phyloP scores from a whole-genome alignment of 495 filamentous ascomycete species.

The Lasiosphaeriaceae sp. region DNA sequence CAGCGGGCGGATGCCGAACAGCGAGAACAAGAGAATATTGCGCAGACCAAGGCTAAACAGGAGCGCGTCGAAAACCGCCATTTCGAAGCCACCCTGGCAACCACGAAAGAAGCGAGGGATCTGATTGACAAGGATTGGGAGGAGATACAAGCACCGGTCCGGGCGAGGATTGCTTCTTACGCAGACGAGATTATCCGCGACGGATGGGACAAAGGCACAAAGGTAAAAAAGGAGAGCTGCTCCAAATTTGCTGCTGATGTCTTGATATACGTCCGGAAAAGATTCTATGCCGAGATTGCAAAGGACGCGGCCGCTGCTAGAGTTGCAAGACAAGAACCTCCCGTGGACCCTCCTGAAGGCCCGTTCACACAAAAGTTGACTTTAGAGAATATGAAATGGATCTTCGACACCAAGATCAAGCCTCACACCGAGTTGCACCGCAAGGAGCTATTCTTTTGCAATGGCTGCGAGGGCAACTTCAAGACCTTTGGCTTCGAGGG shows the following conservation, averaged over 20 bases:
- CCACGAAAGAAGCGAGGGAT: constrained; percentile 55
- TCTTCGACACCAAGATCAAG: constrained; percentile 72
- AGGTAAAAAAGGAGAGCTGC: constrained; percentile 54
- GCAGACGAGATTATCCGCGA: constrained; percentile 62
- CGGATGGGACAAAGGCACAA: constrained; percentile 53
- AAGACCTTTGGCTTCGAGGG: constrained; percentile 71
- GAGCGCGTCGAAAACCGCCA: constrained; percentile 21
- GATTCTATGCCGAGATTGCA: constrained; percentile 57
- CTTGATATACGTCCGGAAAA: constrained; percentile 56
- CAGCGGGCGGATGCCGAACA: constrained; percentile 58
- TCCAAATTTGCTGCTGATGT: constrained; percentile 64
- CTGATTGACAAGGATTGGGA: constrained; percentile 63
- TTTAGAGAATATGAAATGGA: constrained; percentile 81
- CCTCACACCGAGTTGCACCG: constrained; percentile 55
- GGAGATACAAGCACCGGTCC: constrained; percentile 58
- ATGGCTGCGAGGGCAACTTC: constrained; percentile 55
- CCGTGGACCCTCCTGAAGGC: constrained; percentile 46
- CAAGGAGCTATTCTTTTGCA: constrained; percentile 73
- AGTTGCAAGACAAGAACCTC: constrained; percentile 38
- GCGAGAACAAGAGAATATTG: constrained; percentile 43
- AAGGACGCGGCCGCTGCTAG: constrained; percentile 43
- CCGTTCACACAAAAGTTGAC: constrained; percentile 57
- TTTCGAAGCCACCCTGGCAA: constrained; percentile 26
- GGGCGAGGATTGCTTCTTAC: constrained; percentile 53
- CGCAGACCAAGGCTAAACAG: constrained; percentile 39